Evolutionary conservation across 2,329 filamentous ascomycete species (phyloP).

Genomic region (Xylariaceae sp.): DNA sequence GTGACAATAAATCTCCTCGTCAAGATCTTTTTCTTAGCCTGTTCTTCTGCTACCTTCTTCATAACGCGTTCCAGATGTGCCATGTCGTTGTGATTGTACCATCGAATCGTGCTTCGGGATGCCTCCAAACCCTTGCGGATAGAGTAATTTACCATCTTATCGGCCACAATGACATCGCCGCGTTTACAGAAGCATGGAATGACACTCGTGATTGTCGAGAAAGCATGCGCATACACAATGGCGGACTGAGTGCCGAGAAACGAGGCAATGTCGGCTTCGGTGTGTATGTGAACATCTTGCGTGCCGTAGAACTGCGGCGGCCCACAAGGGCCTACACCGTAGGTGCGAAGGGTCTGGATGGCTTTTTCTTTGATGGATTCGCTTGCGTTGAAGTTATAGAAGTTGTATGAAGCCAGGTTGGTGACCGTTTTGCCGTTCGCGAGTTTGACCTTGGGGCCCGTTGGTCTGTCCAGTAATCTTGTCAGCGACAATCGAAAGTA

Average conservation of each 20-base stretch:
- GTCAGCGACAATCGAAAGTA: constrained; percentile 3
- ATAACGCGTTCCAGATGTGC: constrained; percentile 83
- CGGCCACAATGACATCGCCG: constrained; percentile 93
- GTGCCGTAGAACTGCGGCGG: constrained; percentile 98
- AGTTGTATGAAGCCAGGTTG: constrained; percentile 94
- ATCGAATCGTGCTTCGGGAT: constrained; percentile 80
- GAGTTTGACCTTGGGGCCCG: constrained; percentile 84
- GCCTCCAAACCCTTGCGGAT: constrained; percentile 94
- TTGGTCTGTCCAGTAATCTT: constrained; percentile 52
- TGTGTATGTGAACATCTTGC: constrained; percentile 96
- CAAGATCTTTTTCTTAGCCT: constrained; percentile 74
- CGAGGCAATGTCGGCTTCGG: constrained; percentile 85
- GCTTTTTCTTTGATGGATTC: constrained; percentile 92
- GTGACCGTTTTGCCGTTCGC: constrained; percentile 82
- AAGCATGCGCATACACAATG: constrained; percentile 93
- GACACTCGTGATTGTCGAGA: constrained; percentile 93
- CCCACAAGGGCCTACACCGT: constrained; percentile 93
- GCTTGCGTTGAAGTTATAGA: constrained; percentile 93
- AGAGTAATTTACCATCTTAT: constrained; percentile 87
- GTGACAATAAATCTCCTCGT: constrained; percentile 94
- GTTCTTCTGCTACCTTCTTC: constrained; percentile 79
- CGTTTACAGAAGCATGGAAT: constrained; percentile 96
- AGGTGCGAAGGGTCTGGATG: constrained; percentile 86
- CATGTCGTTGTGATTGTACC: constrained; percentile 97
- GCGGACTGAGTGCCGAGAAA: constrained; percentile 83